Percentiles rank a stretch among this genome's conserved stretches.
Evolutionary conservation across 2,329 filamentous ascomycete genomes (phyloP).

Genomic region (Sphaerulina musiva): DNA sequence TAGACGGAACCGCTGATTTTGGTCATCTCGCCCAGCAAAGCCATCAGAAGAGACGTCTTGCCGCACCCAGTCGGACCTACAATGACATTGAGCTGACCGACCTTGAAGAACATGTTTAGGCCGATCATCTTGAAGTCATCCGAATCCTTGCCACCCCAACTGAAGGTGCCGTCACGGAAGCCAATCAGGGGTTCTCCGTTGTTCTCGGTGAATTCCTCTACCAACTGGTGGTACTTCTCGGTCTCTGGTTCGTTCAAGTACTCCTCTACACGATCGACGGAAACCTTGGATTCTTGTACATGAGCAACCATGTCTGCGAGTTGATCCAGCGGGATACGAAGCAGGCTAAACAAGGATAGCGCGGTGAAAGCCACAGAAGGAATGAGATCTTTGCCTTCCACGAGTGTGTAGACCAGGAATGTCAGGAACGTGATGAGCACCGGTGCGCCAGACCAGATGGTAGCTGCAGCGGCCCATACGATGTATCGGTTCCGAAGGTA

Average conservation of each 20-base stretch:
- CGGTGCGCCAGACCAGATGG: conserved; percentile 93
- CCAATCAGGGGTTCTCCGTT: conserved; percentile 70
- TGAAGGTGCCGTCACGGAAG: conserved; percentile 75
- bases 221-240: conserved; percentile 84
- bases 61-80: conserved; percentile 89
- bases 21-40: conserved; percentile 92
- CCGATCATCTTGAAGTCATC: conserved; percentile 67
- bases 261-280: conserved; percentile 90
- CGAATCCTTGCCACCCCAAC: conserved; percentile 65
- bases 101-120: conserved; percentile 71
- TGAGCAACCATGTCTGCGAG: conserved; percentile 98
- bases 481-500: conserved; percentile 77
- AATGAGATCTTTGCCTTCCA: conserved; percentile 82
- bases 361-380: conserved; percentile 94
- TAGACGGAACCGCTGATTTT: conserved; percentile 71
- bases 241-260: conserved; percentile 92
- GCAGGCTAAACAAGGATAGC: conserved; percentile 87
- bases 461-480: conserved; percentile 84
- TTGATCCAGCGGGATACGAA: conserved; percentile 89
- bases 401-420: conserved; percentile 83
- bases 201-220: conserved; percentile 61
- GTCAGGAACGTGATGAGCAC: conserved; percentile 94
- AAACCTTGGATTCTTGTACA: conserved; percentile 95
- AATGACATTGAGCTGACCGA: conserved; percentile 86
- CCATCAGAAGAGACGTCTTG: conserved; percentile 95